Base-by-base conservation (phyloP, 306 rosid genomes). In the Astragalus glycyphyllos region DNA sequence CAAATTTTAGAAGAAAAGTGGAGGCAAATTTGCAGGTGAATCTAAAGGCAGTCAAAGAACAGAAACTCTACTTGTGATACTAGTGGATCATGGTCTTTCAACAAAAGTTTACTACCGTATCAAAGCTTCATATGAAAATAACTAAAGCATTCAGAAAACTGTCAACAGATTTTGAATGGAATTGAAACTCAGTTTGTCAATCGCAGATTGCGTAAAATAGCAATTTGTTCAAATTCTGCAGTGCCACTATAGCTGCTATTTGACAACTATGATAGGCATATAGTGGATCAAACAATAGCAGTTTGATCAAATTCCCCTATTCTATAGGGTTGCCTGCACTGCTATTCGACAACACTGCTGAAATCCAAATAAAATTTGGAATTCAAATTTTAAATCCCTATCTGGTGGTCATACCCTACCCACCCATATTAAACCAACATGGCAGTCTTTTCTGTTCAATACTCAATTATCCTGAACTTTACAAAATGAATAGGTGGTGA, bases 351-450 rank as follows among this genome's bases (percentile, higher is more conserved):
- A 26, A 26, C 31, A 2, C 31, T 26, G 31, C 10, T 4, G 29
- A 58, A 13, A 67, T 37, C 10, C 62, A 47, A 10, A 40, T 3
- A 61, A 20, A 9, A 20, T 4, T 2, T 4, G 4, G 15, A 41
- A 12, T 59, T 68, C 47, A 61, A 38, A 67, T 37, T 58, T 11
- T 14, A 60, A 20, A 49, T 12, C 55, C 37, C 29, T 44, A 40
- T 58, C 13, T 57, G 31, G 31, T 8, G 8, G 41, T 34, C 51
- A 70, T n/a, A 17, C 41, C 31, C 31, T 5, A 5, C 37, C 47
- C 11, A 23, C 32, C 8, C 14, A 26, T 55, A 41, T 56, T 23
- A 14, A 37, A 32, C 5, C n/a, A 3, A 51, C 26, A 20, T 12
- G 5, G 9, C 7, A 12, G 44, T 32, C 8, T 54, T 16, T 49